Percentiles rank a stretch among this genome's conserved stretches.
Conservation (phyloP, 2,329 filamentous ascomycete genomes). For the Aspergillus persii region DNA sequence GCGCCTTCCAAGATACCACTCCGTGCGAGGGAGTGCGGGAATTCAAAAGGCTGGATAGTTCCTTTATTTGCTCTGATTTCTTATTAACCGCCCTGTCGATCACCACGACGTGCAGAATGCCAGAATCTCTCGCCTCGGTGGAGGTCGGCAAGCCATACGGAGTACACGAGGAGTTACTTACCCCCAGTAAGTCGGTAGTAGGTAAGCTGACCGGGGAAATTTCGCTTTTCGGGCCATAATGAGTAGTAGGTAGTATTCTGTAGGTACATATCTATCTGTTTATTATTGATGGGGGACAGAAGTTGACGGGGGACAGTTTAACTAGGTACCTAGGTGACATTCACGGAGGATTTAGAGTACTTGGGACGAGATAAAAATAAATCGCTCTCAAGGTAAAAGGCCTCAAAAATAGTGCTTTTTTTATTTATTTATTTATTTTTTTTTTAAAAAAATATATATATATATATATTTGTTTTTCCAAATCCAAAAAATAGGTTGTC, state of each 20-base stretch:
- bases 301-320: not conserved
- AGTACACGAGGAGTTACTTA: too few species aligned
- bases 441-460: too few species aligned
- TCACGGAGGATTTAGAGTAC: not conserved
- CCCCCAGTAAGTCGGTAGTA: too few species aligned
- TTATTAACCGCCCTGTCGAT: slow-evolving; percentile 3
- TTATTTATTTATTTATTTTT: too few species aligned
- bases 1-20: not conserved
- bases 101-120: not conserved
- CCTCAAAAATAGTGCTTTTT: too few species aligned
- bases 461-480: too few species aligned
- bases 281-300: too few species aligned
- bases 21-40: not conserved
- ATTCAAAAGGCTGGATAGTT: not conserved
- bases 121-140: not conserved
- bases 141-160: not conserved
- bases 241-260: not conserved
- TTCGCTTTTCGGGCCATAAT: not conserved
- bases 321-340: not conserved
- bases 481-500: too few species aligned
- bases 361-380: not conserved
- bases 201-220: not conserved
- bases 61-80: too few species aligned
- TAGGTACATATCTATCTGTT: too few species aligned
- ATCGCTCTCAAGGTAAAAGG: too few species aligned